phyloP scores from a whole-genome alignment of 2,329 filamentous ascomycete species.

The Colletotrichum sp. region DNA sequence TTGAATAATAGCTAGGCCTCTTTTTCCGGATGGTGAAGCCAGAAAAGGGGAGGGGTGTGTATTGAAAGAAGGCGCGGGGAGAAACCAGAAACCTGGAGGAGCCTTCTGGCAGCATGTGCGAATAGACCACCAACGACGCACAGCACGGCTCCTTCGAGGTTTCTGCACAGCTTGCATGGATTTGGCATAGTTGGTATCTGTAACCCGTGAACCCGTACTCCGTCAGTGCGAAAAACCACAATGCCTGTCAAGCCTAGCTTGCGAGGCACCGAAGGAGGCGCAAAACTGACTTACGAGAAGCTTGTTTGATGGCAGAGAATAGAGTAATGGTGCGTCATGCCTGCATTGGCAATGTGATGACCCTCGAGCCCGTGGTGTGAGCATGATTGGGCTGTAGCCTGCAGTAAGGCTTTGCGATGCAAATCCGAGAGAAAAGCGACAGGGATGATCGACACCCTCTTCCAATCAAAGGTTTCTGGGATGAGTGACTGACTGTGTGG shows the following conservation, averaged over 20 bases:
- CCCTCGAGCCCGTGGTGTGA: not conserved
- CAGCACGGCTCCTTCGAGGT: not conserved
- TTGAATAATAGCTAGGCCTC: constrained; percentile 16
- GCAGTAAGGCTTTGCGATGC: not conserved
- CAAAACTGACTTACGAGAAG: constrained; percentile 7
- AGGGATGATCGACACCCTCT: constrained; percentile 4
- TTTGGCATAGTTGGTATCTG: constrained; percentile 1
- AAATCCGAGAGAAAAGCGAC: not conserved
- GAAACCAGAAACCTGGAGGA: not conserved
- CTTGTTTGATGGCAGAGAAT: constrained; percentile 12
- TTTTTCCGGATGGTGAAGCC: not conserved
- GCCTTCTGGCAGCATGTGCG: not conserved
- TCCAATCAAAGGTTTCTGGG: not conserved
- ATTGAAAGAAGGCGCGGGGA: not conserved
- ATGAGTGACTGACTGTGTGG: not conserved
- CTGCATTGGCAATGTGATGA: constrained; percentile 5
- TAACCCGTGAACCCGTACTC: constrained; percentile 4
- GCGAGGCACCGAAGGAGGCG: not conserved
- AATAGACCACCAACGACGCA: not conserved
- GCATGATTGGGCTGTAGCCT: constrained; percentile 3
- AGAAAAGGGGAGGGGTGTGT: not conserved
- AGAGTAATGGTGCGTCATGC: constrained; percentile 18
- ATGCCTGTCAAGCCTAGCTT: not conserved
- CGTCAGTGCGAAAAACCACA: constrained; percentile 4
- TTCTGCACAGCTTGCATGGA: constrained; percentile 8